Evolutionary conservation across 164 flowering plant species (phyloP).

Genomic region (Tetrastigma voinierianum): DNA sequence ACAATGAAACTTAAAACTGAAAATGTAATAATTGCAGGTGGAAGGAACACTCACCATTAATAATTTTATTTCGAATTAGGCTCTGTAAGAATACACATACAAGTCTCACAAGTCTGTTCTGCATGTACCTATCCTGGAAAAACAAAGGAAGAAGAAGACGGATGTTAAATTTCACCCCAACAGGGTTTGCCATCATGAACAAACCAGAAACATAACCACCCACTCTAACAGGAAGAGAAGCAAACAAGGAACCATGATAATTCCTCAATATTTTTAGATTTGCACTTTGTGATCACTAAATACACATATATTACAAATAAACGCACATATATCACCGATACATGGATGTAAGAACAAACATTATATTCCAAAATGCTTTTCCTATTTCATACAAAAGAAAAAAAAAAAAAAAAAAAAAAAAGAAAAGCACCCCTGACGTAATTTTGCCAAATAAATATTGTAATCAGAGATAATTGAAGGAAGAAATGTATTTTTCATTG

Average conservation of each 20-base stretch:
- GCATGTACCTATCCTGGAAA: constrained; percentile 94
- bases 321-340: too few species aligned
- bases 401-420: too few species aligned
- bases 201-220: neutral
- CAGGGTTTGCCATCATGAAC: neutral
- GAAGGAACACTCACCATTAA: constrained; percentile 61
- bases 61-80: constrained; percentile 83
- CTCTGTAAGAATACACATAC: constrained; percentile 96
- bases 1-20: neutral
- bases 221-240: neutral
- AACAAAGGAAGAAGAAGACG: neutral
- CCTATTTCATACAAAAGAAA: too few species aligned
- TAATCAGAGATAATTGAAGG: too few species aligned
- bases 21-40: neutral
- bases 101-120: constrained; percentile 93
- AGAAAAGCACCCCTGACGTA: too few species aligned
- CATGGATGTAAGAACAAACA: too few species aligned
- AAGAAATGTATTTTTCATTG: too few species aligned
- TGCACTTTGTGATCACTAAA: too few species aligned
- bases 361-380: too few species aligned
- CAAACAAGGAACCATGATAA: neutral
- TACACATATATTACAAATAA: too few species aligned
- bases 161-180: neutral
- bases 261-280: too few species aligned
- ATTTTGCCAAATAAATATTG: too few species aligned